Base-by-base conservation (phyloP, 106 monocot species). In the Platanthera guangdongensis region DNA sequence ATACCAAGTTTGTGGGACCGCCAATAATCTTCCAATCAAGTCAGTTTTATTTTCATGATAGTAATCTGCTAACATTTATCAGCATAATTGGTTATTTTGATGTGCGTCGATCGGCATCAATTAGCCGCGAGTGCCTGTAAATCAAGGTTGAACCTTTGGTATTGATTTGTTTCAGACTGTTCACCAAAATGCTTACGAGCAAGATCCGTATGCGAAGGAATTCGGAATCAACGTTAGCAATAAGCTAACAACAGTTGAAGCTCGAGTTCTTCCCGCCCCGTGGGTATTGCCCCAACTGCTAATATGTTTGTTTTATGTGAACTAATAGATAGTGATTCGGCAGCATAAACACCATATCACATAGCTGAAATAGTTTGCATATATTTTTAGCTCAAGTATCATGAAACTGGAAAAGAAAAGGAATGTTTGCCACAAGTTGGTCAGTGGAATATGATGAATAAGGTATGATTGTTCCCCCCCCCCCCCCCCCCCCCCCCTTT, bases 371-470 rank as follows among this genome's bases (percentile, higher is more conserved):
- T 67, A n/a, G 11, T 39, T 67, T 76, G 68, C 25, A 70, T 70
- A 5, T 21, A 63, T 77, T 73, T 28, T 45, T 62, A 95, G 95
- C 84, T 95, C 4, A 95, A 95, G 78, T 92, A 95, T 77, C 75
- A 90, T 80, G 95, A 95, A 53, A 72, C 79, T 80, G 95, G 95
- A 52, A 95, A 90, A 78, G 95, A 95, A 28, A 95, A 89, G 81
- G 92, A 95, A 68, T 95, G 95, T 51, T 80, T 95, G 77, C 95
- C 95, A 28, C 89, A 88, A 28, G 87, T 95, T 81, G 95, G 95
- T 18, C 95, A 95, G 47, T 95, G 95, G 95, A 95, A 95, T 82
- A 95, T 95, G 95, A 79, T 92, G 79, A 95, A 95, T 79, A 95
- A 95, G 95, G 95, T 86, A 83, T 50, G 22, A 39, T 45, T 64